These are phyloP conservation scores for Melampsora occidentalis DNA, from an alignment of 1,284 basidiomycete genomes.

Conservation along the genomic window DNA sequence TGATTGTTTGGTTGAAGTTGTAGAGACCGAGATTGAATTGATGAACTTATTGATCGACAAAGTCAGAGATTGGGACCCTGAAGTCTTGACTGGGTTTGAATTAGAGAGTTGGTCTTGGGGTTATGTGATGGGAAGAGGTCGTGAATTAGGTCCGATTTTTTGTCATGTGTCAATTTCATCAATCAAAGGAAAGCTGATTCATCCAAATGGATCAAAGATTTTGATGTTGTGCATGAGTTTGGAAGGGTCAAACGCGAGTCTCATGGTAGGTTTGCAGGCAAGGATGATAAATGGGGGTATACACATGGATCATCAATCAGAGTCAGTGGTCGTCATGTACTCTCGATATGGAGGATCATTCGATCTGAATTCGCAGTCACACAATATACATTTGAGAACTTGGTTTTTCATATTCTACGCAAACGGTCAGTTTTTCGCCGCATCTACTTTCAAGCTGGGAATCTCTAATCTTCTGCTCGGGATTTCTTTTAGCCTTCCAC, in stretches of 20 bases:
- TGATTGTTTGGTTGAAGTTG: conserved; percentile 58
- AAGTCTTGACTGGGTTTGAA: conserved; percentile 89
- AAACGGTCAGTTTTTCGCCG: conserved; percentile 60
- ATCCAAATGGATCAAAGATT: conserved; percentile 48
- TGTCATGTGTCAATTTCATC: neutral
- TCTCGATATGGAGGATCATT: conserved; percentile 91
- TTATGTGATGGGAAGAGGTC: conserved; percentile 71
- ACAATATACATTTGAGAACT: conserved; percentile 85
- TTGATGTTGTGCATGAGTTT: conserved; percentile 54
- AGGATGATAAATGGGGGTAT: conserved; percentile 68
- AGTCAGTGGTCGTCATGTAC: conserved; percentile 79
- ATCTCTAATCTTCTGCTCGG: conserved; percentile 15
- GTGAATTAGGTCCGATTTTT: conserved; percentile 47
- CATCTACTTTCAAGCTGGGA: no score
- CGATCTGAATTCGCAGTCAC: conserved; percentile 75
- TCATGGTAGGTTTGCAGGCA: conserved; percentile 56
- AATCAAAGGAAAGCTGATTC: conserved; percentile 10
- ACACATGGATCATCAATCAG: conserved; percentile 77
- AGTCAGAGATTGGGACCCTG: conserved; percentile 77
- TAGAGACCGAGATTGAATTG: conserved; percentile 74
- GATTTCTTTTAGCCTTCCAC: conserved; percentile 65
- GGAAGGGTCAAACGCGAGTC: conserved; percentile 54
- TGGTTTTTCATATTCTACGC: conserved; percentile 73
- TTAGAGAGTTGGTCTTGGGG: conserved; percentile 86
- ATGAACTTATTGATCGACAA: conserved; percentile 75